Percentiles rank a stretch among this genome's conserved stretches.
Evolutionary conservation across 352 stramenopile species (phyloP).

Genomic region (Globisporangium splendens): DNA sequence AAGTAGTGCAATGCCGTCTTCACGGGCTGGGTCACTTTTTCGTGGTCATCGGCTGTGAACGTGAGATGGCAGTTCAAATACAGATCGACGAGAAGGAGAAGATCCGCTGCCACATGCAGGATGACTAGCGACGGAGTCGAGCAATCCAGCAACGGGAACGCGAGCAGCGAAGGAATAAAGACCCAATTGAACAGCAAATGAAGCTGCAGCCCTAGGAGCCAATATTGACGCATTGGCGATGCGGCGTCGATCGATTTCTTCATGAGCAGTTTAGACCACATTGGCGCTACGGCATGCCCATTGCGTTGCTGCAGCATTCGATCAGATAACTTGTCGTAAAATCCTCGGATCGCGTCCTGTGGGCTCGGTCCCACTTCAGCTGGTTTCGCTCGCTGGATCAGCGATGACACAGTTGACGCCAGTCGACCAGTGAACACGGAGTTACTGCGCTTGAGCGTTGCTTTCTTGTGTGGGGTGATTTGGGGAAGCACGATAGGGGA

Average conservation of each 20-base stretch:
- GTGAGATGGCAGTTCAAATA: slow-evolving; percentile 51
- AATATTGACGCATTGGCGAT: slow-evolving; percentile 11
- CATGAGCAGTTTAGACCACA: slow-evolving; percentile 16
- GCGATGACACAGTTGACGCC: slow-evolving; percentile 3
- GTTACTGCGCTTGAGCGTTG: slow-evolving; percentile 21
- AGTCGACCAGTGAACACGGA: slow-evolving; percentile 18
- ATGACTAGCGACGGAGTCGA: slow-evolving; percentile 13
- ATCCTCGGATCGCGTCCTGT: slow-evolving; percentile 10
- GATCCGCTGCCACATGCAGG: slow-evolving; percentile 24
- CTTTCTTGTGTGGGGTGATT: background rate
- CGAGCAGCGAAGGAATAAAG: slow-evolving; percentile 32
- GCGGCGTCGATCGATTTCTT: slow-evolving; percentile 6
- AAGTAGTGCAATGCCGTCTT: slow-evolving; percentile 28
- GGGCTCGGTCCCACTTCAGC: background rate
- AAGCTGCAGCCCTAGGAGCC: slow-evolving; percentile 36
- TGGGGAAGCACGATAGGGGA: slow-evolving; percentile 9
- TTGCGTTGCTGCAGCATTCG: slow-evolving; percentile 14
- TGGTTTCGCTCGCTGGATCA: background rate
- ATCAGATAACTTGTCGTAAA: slow-evolving; percentile 27
- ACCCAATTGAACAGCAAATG: slow-evolving; percentile 42
- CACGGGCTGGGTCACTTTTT: slow-evolving; percentile 21
- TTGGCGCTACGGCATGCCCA: slow-evolving; percentile 2
- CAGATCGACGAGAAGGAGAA: slow-evolving; percentile 35
- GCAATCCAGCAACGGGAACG: slow-evolving; percentile 30
- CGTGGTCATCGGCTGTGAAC: slow-evolving; percentile 18